Percentiles rank a stretch among this genome's conserved stretches.
Conservation (phyloP, 164 flowering plant genomes). For the Liquidambar formosana region DNA sequence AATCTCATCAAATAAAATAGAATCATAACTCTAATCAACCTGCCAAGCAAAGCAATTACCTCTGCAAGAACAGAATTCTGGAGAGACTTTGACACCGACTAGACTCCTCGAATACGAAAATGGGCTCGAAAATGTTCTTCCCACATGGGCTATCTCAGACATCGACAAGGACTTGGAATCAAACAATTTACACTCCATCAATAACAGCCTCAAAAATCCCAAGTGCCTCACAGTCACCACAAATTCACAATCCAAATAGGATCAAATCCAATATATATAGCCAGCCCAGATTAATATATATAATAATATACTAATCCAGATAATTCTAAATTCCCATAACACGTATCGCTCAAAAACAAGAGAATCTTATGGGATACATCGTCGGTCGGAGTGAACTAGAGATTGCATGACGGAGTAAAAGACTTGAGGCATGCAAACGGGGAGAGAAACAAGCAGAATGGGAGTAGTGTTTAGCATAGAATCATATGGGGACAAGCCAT, state of each 20-base stretch:
- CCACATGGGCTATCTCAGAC: slow-evolving; percentile 1
- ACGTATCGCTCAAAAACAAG: slow-evolving; percentile 19
- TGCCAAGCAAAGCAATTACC: slow-evolving; percentile 22
- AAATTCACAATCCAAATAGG: slow-evolving; percentile 12
- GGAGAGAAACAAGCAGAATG: not conserved
- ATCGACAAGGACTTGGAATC: slow-evolving; percentile 19
- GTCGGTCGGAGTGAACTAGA: slow-evolving; percentile 26
- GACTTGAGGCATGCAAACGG: not conserved
- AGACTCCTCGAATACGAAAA: slow-evolving; percentile 12
- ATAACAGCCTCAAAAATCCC: slow-evolving; percentile 2
- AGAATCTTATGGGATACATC: slow-evolving; percentile 21
- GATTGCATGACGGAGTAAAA: not conserved
- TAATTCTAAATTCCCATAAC: slow-evolving; percentile 10
- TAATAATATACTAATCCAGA: not conserved
- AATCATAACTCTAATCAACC: not conserved
- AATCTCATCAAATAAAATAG: not conserved
- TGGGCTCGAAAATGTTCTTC: slow-evolving; percentile 3
- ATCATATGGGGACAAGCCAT: not conserved
- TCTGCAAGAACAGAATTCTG: slow-evolving; percentile 29
- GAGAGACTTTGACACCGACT: slow-evolving; percentile 16
- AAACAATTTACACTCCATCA: slow-evolving; percentile 33
- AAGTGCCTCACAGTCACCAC: slow-evolving; percentile 10
- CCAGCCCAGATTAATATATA: not conserved
- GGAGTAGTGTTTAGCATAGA: not conserved
- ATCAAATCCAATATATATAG: slow-evolving; percentile 10